Base-by-base conservation (phyloP, 495 filamentous ascomycete species). In the Saxophila tyrrhenica region DNA sequence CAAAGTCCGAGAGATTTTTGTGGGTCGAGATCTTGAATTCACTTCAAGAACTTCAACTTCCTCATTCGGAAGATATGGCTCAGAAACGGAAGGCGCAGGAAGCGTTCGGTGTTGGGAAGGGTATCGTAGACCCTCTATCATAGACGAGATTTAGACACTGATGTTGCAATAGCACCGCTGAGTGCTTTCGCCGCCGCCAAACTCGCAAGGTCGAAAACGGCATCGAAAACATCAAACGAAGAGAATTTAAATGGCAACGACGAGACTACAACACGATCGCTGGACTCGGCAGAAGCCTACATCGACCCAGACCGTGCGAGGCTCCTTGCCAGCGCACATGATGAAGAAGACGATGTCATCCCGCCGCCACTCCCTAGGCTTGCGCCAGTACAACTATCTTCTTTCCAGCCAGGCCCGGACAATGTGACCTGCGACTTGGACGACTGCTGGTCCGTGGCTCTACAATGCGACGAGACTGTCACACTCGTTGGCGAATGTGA, bases 401-500 rank as follows among this genome's bases (percentile, higher is more conserved):
- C 56, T 39, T 45, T 25, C n/a, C 19, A n/a, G 5, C 51, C 41
- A n/a, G 23, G 21, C n/a, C 35, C 10, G 11, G 15, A 25, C 17
- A 41, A 15, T 17, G 48, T 47, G 5, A n/a, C 39, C 7, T 17
- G 24, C 0, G 25, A 39, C 25, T 13, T 25, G 3, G 52, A 49
- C 9, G 48, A 47, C 10, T 17, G 41, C 15, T 25, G 49, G 22
- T 41, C 25, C 2, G 16, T 62, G 11, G 39, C 22, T 3, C 19
- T 64, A 39, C 39, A 55, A 21, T 20, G 19, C 25, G 46, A 47
- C 13, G 51, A 89, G 81, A 83, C 78, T 20, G 61, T 89, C 25
- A 77, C 83, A 10, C 64, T 87, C 22, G 63, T 90, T 2, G 88
- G 88, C 3, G 80, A 82, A 55, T 94, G 83, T 69, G 84, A 86